Base-by-base conservation (phyloP, 768 basidiomycete genomes). In the Termitomyces sp. region DNA sequence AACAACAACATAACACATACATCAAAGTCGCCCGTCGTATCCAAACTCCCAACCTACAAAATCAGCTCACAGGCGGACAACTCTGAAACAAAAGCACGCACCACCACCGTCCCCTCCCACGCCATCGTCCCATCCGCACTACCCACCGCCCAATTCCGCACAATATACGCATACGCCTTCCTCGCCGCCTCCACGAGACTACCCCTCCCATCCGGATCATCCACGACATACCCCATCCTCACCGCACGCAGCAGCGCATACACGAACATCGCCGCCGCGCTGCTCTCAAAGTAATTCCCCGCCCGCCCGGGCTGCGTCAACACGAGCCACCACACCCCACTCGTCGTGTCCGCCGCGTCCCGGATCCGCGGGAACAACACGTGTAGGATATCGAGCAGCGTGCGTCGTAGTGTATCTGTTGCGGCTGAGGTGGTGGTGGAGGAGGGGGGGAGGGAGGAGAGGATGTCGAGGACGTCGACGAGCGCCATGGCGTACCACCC, bases 251-350 rank as follows among this genome's bases (percentile, higher is more conserved):
- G 58, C 43, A 80, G 61, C 0, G 77, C 58, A 62, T 80, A 81
- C 4, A 79, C 74, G 56, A 73, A 79, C 79, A 80, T 80, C 44
- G 72, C 68, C 12, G 70, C 61, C 0, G 72, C 79, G 58, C 76
- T 77, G 65, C 76, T 78, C 69, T 81, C 79, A 56, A 80, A 78
- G 59, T 80, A 80, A 59, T 81, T 81, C 37, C 67, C 68, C 27
- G 66, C 63, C 20, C 78, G 63, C 26, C 76, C 77, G 16, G 79
- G 77, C 61, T 80, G 74, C 10, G 74, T 77, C 27, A 79, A 69
- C n/a, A 81, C 78, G 29, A 79, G 70, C 79, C 79, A 80, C 77
- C 79, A 81, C 16, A 70, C 78, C 20, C 77, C 78, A 13, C 67
- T 68, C 2, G 50, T 55, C 4, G 69, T 66, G 55, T 79, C 76